Evolutionary conservation across 768 basidiomycete species (phyloP), one percentile per base, ranked within the genome.

Genomic region (Russula earlei): DNA sequence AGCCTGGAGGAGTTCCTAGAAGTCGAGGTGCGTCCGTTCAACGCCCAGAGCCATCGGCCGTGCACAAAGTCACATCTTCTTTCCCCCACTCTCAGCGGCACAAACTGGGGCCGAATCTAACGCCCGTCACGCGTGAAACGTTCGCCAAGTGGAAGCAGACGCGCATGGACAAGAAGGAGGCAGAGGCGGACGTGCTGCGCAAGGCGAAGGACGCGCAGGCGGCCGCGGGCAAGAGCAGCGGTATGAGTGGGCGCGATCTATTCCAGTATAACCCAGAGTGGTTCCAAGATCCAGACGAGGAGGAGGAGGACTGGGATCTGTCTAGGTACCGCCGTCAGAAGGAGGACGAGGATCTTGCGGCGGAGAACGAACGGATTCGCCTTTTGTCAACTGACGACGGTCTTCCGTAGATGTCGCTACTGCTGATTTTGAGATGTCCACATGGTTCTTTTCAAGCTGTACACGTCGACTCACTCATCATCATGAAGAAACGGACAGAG

Each of bases 141-240:
- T 99, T 99, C 67, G 88, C 91, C 0, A 74, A 79, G 47, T 99
- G 96, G 96, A 98, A 98, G 74, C 86, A 85, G 75, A 97, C 87
- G 38, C 75, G 96, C 37, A 78, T 92, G 82, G 82, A 92, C 75
- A 97, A 97, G 82, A 98, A 97, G 70, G 75, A 82, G 41, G 95
- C 92, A 8, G 94, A 97, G 66, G 72, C 77, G 46, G 91, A 97
- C 53, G 91, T 82, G 0, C 14, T 83, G 59, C 80, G 80, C 63
- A 91, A 88, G 68, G 78, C 90, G 24, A 96, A 96, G 72, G 85
- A 90, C 49, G 66, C 80, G 6, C 85, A 91, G 61, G 78, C 76
- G 62, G 80, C 84, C 3, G 93, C 93, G 3, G 95, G 94, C 56
- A 97, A 97, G 81, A 84, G 74, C 67, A 78, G 72, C 33, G 96